These are phyloP conservation scores for Aspergillus flavus DNA, from an alignment of 2,329 filamentous ascomycete species.

Conservation along the genomic window DNA sequence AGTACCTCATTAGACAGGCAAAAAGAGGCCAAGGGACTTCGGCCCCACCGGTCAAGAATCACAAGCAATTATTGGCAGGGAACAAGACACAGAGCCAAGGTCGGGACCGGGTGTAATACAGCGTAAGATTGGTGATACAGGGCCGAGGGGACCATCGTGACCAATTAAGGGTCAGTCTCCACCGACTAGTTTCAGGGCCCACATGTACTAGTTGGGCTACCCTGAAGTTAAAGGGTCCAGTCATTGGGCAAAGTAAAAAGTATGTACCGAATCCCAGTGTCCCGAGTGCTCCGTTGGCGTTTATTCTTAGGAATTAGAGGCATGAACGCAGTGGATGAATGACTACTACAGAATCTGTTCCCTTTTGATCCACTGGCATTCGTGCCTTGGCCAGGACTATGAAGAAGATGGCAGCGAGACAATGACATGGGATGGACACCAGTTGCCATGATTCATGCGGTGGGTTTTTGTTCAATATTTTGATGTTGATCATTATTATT, in stretches of 20 bases:
- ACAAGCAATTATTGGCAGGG: slow-evolving; percentile 22
- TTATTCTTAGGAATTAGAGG: background rate
- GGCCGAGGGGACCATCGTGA: background rate
- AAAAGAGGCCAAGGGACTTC: background rate
- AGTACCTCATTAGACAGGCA: background rate
- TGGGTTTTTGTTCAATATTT: background rate
- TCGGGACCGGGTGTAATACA: background rate
- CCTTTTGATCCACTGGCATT: background rate
- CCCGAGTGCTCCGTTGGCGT: background rate
- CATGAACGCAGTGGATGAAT: background rate
- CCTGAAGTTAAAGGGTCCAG: background rate
- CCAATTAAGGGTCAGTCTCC: background rate
- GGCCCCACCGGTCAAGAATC: slow-evolving; percentile 10
- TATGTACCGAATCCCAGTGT: background rate
- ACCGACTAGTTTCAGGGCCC: background rate
- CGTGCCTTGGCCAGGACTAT: background rate
- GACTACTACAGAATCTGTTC: background rate
- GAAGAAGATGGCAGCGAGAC: background rate
- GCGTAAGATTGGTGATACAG: slow-evolving; percentile 1
- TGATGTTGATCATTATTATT: background rate
- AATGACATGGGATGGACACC: background rate
- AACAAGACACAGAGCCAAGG: slow-evolving; percentile 11
- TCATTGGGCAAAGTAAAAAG: background rate
- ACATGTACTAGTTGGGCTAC: background rate
- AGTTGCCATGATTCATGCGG: background rate